Base-by-base conservation (phyloP, 1,139 yeast species). In the Geotrichum carabidarum region DNA sequence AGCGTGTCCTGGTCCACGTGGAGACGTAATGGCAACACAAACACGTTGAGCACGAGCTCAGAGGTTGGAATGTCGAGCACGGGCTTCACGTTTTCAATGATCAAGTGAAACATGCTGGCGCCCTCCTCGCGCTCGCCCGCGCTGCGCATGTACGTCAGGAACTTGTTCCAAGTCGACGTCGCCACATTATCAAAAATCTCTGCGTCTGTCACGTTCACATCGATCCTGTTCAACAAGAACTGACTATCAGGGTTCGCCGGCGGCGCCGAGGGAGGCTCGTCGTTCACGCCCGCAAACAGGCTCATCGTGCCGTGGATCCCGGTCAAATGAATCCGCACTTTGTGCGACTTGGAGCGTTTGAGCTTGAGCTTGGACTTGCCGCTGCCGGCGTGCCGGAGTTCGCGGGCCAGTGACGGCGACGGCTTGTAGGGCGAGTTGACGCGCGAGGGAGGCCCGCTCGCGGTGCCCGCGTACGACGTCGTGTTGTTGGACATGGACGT, bases 1-100 rank as follows among this genome's bases (percentile, higher is more conserved):
- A 90, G 74, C 0, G 97, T 86, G 64, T 93, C 98, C 68, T 93
- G 99, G 68, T 94, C 99, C 43, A 93, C 82, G 66, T 89, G 90
- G 18, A 94, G 68, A 53, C 96, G 73, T 43, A 93, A 65, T 0
- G 99, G 99, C 37, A 87, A 72, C 0, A 88, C 70, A 2, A 77
- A 71, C 0, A 84, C 74, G 41, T 76, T 72, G 53, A 88, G 64
- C 1, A 82, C 73, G 15, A 85, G 71, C 64, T 94, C 99, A 0
- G 87, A 78, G 1, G 90, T 84, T 11, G 85, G 83, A 45, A 89
- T 65, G 12, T 73, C 68, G 0, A 83, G 75, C 17, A 81, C 78
- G 0, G 96, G 95, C 58, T 89, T 74, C 2, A 86, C 80, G 47
- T 82, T 83, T 31, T 78, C 76, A 48, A 89, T 64, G 2, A 73